These are phyloP conservation scores for Dipteronia sinensis DNA, from an alignment of 345 rosid genomes.

Conservation along the genomic window DNA sequence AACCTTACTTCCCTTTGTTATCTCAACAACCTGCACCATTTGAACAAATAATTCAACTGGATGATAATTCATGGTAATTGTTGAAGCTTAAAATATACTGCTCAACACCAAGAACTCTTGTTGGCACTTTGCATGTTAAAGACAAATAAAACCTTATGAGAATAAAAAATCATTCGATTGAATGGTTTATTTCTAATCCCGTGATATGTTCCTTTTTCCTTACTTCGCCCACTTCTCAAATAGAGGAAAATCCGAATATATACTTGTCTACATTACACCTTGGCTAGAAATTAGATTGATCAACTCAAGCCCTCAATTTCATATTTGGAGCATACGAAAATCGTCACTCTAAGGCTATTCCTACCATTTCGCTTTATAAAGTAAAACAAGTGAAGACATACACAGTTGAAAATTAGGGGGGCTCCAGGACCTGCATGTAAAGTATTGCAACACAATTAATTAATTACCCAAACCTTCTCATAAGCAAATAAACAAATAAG, in stretches of 20 bases:
- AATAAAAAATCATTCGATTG: not conserved
- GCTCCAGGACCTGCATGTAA: conserved; percentile 82
- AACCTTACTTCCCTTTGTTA: conserved; percentile 95
- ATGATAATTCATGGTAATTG: not conserved
- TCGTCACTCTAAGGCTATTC: not conserved
- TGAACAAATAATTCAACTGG: conserved; percentile 1
- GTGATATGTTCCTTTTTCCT: not conserved
- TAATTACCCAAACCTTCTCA: conserved; percentile 11
- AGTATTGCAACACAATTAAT: conserved; percentile 20
- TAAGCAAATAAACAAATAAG: not conserved
- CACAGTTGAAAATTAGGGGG: conserved; percentile 69
- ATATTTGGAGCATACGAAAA: not conserved
- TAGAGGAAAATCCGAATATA: not conserved
- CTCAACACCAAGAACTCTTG: conserved; percentile 9
- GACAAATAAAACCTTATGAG: not conserved
- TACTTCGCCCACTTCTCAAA: not conserved
- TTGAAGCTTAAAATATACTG: not conserved
- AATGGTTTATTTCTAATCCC: not conserved
- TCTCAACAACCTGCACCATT: conserved; percentile 79
- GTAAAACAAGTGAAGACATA: conserved; percentile 29
- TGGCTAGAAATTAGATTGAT: conserved; percentile 3
- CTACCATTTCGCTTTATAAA: not conserved
- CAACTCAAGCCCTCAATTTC: not conserved
- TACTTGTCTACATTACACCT: not conserved
- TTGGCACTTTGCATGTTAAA: not conserved